phyloP scores from a whole-genome alignment of 108 stramenopile genomes.

The Bacterosira constricta region DNA sequence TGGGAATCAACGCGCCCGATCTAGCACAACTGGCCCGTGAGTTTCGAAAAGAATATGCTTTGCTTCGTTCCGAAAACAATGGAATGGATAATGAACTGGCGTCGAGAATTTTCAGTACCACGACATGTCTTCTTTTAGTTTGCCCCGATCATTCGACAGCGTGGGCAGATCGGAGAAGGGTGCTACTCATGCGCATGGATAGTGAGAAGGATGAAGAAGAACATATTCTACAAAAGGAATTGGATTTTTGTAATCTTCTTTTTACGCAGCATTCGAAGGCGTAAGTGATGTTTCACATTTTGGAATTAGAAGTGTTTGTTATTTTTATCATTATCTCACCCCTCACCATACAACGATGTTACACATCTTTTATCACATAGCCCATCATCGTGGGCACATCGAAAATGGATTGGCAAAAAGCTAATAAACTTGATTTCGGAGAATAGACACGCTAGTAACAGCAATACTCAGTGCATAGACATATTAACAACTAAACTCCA shows the following conservation, averaged over 20 bases:
- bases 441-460: neutral
- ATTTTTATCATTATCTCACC: neutral
- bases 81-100: neutral
- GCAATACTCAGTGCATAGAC: neutral
- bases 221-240: slow-evolving; percentile 1
- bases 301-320: neutral
- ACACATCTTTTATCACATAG: neutral
- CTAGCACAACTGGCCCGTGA: slow-evolving; percentile 45
- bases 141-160: slow-evolving; percentile 65
- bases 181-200: neutral
- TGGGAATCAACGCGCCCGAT: slow-evolving; percentile 55
- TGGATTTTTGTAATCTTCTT: slow-evolving; percentile 49
- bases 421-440: neutral
- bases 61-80: neutral
- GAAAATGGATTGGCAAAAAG: slow-evolving; percentile 51
- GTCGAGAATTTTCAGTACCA: neutral
- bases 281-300: slow-evolving; percentile 28
- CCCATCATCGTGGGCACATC: slow-evolving; percentile 53
- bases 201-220: neutral
- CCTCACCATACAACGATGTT: neutral
- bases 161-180: slow-evolving; percentile 55
- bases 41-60: slow-evolving; percentile 40
- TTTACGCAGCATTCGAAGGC: slow-evolving; percentile 64
- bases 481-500: neutral
- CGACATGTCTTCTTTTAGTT: slow-evolving; percentile 47